Conservation (phyloP, 495 filamentous ascomycete genomes). For the Astrothelium macrocarpum region DNA sequence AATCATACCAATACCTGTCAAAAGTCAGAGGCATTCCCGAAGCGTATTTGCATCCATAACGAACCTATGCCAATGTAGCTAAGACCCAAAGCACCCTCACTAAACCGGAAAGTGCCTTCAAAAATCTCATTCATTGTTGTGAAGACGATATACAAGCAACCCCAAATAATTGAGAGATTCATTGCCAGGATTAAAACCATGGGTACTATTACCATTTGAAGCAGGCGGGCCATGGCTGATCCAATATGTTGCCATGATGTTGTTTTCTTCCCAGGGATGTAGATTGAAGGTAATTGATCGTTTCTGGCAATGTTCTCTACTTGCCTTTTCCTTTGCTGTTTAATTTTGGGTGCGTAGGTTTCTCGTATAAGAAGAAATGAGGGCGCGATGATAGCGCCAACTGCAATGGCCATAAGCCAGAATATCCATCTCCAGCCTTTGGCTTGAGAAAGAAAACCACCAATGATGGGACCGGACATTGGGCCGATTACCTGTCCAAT, state of each 20-base stretch:
- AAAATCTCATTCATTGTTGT: slow-evolving; percentile 46
- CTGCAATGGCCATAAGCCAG: slow-evolving; percentile 15
- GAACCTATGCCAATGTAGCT: slow-evolving; percentile 47
- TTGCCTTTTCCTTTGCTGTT: slow-evolving; percentile 6
- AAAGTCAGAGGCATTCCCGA: no score
- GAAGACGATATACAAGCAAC: slow-evolving; percentile 45
- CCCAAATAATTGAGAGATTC: slow-evolving; percentile 41
- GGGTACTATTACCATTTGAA: slow-evolving; percentile 35
- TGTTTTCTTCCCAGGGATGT: no score
- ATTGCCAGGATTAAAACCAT: slow-evolving; percentile 43
- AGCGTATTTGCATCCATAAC: no score
- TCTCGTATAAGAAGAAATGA: slow-evolving; percentile 20
- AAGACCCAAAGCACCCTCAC: slow-evolving; percentile 37
- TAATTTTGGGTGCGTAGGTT: slow-evolving; percentile 21
- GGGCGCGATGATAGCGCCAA: slow-evolving; percentile 16
- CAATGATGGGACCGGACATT: slow-evolving; percentile 28
- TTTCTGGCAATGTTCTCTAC: background rate
- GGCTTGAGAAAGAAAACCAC: slow-evolving; percentile 15
- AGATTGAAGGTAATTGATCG: no score
- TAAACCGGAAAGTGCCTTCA: slow-evolving; percentile 37
- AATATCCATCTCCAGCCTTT: slow-evolving; percentile 18
- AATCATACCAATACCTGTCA: slow-evolving; percentile 42
- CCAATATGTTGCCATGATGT: background rate
- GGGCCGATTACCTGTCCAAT: slow-evolving; percentile 14
- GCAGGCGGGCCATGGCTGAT: slow-evolving; percentile 15